Conservation (phyloP, 2,329 filamentous ascomycete genomes). For the Fusarium acutatum region DNA sequence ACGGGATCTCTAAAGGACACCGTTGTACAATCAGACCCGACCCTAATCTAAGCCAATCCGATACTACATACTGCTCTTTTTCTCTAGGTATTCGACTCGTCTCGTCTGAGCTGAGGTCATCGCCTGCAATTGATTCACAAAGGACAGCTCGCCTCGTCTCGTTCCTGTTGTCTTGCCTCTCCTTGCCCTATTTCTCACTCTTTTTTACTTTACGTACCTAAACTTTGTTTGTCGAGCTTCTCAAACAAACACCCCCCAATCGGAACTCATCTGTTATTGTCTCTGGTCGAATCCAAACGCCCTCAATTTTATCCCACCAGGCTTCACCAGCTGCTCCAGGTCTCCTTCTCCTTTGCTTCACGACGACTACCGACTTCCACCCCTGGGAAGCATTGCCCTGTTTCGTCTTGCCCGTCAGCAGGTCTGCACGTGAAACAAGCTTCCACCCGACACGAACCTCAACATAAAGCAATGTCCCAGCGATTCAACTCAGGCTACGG, state of each 20-base stretch:
- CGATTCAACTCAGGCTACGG: conserved; percentile 83
- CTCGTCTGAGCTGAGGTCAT: conserved; percentile 42
- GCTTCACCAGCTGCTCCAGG: conserved; percentile 11
- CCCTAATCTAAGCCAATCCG: conserved; percentile 1
- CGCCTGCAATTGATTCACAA: conserved; percentile 41
- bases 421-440: conserved; percentile 39
- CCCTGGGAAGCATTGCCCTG: not conserved
- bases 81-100: conserved; percentile 22
- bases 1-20: conserved; percentile 52
- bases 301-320: conserved; percentile 6
- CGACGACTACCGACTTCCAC: not conserved
- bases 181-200: conserved; percentile 31
- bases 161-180: conserved; percentile 28
- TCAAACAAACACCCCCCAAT: conserved; percentile 6
- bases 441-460: conserved; percentile 4
- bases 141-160: conserved; percentile 38
- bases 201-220: conserved; percentile 2
- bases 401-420: conserved; percentile 38
- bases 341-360: conserved; percentile 3
- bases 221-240: conserved; percentile 24
- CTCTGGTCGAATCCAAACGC: conserved; percentile 16
- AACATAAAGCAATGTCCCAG: conserved; percentile 48
- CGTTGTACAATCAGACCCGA: conserved; percentile 43
- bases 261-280: conserved; percentile 1
- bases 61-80: too few relatives aligned